Conservation (phyloP, 2,329 filamentous ascomycete species). For the Epichloe baconii region DNA sequence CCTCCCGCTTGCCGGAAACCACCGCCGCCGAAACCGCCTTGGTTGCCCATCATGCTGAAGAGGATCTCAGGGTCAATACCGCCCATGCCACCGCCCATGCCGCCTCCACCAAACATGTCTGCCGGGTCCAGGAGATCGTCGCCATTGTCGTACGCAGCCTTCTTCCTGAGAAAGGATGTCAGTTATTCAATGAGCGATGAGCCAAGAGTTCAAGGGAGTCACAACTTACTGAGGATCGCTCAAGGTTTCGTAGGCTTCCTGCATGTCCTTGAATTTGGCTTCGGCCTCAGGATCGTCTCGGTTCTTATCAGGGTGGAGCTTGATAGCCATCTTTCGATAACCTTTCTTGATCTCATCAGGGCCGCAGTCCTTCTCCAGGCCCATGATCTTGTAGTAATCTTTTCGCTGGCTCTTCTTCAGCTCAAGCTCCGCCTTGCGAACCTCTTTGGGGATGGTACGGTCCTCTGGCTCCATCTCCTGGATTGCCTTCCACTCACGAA, state of each 20-base stretch:
- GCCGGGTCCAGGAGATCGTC: conserved; percentile 79
- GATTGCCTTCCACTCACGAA: conserved; percentile 78
- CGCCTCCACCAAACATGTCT: conserved; percentile 65
- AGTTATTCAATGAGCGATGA: background rate
- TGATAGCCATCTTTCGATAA: conserved; percentile 86
- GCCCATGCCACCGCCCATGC: conserved; percentile 37
- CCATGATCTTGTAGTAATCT: conserved; percentile 97
- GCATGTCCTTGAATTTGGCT: conserved; percentile 92
- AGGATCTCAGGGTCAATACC: conserved; percentile 66
- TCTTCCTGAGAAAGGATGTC: conserved; percentile 47
- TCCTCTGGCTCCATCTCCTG: conserved; percentile 75
- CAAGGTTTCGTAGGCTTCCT: conserved; percentile 91
- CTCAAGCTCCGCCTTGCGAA: conserved; percentile 83
- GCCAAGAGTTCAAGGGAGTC: background rate
- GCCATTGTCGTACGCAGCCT: conserved; percentile 80
- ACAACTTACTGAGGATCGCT: conserved; percentile 75
- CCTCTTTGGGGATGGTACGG: conserved; percentile 65
- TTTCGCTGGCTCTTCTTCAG: conserved; percentile 96
- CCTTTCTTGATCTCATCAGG: conserved; percentile 90
- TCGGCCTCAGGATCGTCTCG: conserved; percentile 73
- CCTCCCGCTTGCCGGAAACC: conserved; percentile 37
- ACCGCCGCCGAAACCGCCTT: conserved; percentile 40
- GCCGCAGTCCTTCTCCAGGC: conserved; percentile 70
- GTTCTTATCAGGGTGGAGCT: conserved; percentile 97
- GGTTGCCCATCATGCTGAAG: conserved; percentile 72